Evolutionary conservation across 2,329 filamentous ascomycete genomes (phyloP), one percentile per base, ranked within the genome.

Genomic region (Gnomoniopsis sp.): DNA sequence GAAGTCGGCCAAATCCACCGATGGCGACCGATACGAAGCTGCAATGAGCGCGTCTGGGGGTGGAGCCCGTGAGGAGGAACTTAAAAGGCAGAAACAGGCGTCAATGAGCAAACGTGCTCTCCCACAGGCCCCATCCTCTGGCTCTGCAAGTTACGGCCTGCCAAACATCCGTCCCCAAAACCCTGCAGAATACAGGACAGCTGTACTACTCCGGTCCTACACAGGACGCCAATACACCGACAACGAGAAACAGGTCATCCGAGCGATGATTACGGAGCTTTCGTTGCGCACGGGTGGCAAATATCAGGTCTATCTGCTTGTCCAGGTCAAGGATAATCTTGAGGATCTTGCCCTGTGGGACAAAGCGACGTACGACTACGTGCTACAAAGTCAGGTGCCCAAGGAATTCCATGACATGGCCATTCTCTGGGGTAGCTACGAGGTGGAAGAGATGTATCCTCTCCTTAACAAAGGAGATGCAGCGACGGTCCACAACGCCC

Each of bases 361-460:
- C 64, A 72, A 80, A 12, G 74, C 78, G 30, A 77, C 81, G 1
- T 89, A 91, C 67, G 75, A 85, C 36, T 74, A 78, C 22, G 78
- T 87, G 3, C 76, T 92, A 6, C 72, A 80, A 19, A 79, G 58
- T 3, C 61, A 69, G 33, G 67, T 72, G 8, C 71, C 70, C 3
- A 52, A 58, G 19, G 71, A 73, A 57, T 88, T 93, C 55, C 79
- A 82, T 59, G 81, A 83, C 61, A 90, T 92, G 62, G 84, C 88
- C 2, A 78, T 91, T 17, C 79, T 93, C 3, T 93, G 88, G 88
- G 90, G 88, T 64, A 87, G 90, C 73, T 68, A 78, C 66, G 85
- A 90, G 65, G 90, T 96, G 77, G 81, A 83, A 68, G 81, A 88
- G 61, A 85, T 91, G 71, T 97, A 97, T 71, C 85, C 89, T 0